Base-by-base conservation (phyloP, 306 rosid species). In the Echinosophora koreensis region DNA sequence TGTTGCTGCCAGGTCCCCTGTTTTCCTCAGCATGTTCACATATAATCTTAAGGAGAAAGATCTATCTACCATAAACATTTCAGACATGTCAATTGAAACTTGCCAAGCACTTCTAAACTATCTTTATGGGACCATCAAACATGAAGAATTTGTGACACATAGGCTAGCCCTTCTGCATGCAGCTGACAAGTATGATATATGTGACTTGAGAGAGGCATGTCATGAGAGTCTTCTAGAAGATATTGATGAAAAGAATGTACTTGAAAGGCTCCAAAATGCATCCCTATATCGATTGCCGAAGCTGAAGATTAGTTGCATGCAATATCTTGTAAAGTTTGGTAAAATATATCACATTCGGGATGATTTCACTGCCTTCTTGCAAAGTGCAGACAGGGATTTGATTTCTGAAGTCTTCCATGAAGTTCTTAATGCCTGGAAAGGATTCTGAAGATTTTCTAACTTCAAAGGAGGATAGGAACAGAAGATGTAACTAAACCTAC, bases 251-350 rank as follows among this genome's bases (percentile, higher is more conserved):
- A 87, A 69, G 5, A 91, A 91, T 77, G 97, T 89, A 1, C 92
- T 91, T 2, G 92, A 91, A 32, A 87, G 94, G 71, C 94, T 91
- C 57, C 98, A 89, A 70, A 84, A 75, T 75, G 98, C 98, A 60
- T 80, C 81, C 42, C 68, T 88, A 0, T 91, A 89, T 81, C 85
- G 78, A 39, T 72, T 93, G 76, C 87, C 89, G 0, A 80, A 83
- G 44, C 62, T 91, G 80, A 93, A 93, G 87, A 80, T 35, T 37
- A 86, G 86, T 56, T 93, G 97, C 63, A 77, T 89, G 87, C 57
- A 78, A 64, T 93, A 91, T 75, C 97, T 93, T 37, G 92, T 93
- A 22, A 93, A 88, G 62, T 91, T 93, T 60, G 96, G 97, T 37
- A 91, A 89, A 86, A 77, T 93, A 46, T 88, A 59, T 32, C 90